Conservation (phyloP, 106 monocot genomes). For the Dioscorea zingiberensis region DNA sequence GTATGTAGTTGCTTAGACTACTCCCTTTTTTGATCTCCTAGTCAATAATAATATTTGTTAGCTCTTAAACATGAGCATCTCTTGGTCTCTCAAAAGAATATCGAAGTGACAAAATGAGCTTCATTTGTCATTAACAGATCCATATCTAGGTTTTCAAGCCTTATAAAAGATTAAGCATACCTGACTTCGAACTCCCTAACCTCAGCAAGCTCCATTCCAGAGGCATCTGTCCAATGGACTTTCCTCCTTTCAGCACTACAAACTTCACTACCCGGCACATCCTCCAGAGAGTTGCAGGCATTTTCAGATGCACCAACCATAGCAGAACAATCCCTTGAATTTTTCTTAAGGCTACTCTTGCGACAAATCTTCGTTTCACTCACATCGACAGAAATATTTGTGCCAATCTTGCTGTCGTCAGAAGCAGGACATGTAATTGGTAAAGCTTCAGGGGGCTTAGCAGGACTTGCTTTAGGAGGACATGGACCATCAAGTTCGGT, state of each 20-base stretch:
- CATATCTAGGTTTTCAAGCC: no score
- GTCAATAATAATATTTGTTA: no score
- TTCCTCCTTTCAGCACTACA: constrained; percentile 29
- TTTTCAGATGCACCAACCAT: constrained; percentile 1
- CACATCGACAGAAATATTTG: constrained; percentile 2
- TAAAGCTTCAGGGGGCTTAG: constrained; percentile 18
- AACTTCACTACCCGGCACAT: constrained; percentile 5
- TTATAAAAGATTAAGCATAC: constrained; percentile 20
- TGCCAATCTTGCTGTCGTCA: constrained; percentile 4
- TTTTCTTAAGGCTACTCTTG: constrained; percentile 50
- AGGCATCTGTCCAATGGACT: constrained; percentile 84
- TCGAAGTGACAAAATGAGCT: no score
- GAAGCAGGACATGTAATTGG: constrained; percentile 5
- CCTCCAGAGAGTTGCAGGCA: constrained; percentile 11
- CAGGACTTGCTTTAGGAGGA: constrained; percentile 33
- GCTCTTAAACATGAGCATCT: no score
- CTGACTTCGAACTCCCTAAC: constrained; percentile 88
- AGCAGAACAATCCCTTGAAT: neutral
- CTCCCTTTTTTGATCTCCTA: no score
- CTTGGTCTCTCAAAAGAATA: no score
- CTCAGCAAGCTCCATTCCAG: constrained; percentile 78
- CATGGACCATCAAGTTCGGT: constrained; percentile 23
- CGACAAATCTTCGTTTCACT: constrained; percentile 19
- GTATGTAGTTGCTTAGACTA: no score
- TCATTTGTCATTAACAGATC: no score